Base-by-base conservation (phyloP, 2,329 filamentous ascomycete genomes). In the Chrysoporthe puriensis region DNA sequence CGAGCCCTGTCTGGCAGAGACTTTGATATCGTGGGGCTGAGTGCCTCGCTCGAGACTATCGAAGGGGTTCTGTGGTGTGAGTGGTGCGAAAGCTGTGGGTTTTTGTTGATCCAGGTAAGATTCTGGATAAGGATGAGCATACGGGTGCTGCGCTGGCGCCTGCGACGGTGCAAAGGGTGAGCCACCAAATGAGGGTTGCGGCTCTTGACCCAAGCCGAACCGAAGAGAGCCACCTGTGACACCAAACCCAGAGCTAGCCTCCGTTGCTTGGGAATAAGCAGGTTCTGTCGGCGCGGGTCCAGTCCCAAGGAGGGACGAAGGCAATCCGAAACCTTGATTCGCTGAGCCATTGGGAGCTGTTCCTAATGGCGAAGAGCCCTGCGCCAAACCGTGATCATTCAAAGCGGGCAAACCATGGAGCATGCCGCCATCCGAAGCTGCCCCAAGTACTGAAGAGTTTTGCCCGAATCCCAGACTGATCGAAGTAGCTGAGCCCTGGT, bases 1-100 rank as follows among this genome's bases (percentile, higher is more conserved):
- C 13, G 34, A n/a, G 6, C 13, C 36, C 32, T 56, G 59, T 3
- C 13, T 14, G 14, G 36, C n/a, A 26, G 52, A 67, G 2, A 66
- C 43, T 18, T 73, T 62, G 16, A 70, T 73, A 14, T 73, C 64
- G 50, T 73, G 72, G n/a, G 75, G 70, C 60, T 75, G 72, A n/a
- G 75, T 73, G 32, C 72, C 75, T 26, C 71, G 66, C 48, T 73
- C 71, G 4, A 76, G 13, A 3, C 13, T 73, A 21, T 40, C 32
- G 32, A 62, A 48, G 34, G 44, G 57, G 21, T 63, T 44, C 14
- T 63, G 66, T 26, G 66, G 59, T 18, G 54, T 21, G 26, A 54
- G 48, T 40, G 59, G 42, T 18, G 52, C 52, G 26, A 34, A n/a
- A 43, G 34, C 43, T 44, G 62, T 34, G 48, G 52, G 21, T 11